These are phyloP conservation scores for Boletellus dicymbophilus DNA, from an alignment of 1,284 basidiomycete genomes.

Conservation along the genomic window DNA sequence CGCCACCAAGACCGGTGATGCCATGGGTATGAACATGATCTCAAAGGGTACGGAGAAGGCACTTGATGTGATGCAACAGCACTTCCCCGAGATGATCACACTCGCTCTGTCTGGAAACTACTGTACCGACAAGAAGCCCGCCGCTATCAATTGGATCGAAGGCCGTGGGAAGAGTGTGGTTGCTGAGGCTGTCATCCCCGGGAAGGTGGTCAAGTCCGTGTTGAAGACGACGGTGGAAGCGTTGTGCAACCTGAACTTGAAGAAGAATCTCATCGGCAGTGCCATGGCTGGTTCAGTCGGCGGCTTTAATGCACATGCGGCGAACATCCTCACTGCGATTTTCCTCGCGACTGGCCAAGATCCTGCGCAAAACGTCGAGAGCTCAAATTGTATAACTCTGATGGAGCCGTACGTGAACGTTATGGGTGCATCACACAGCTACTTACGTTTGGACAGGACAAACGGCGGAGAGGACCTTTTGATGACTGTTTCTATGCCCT, in stretches of 20 bases:
- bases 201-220: conserved; percentile 85
- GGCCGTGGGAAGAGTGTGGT: conserved; percentile 98
- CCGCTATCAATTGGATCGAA: conserved; percentile 99
- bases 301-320: conserved; percentile 98
- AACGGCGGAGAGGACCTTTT: conserved; percentile 92
- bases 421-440: neutral
- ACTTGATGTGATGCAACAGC: conserved; percentile 75
- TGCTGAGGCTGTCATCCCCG: conserved; percentile 93
- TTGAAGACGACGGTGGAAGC: conserved; percentile 95
- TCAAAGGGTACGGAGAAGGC: conserved; percentile 96
- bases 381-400: conserved; percentile 96
- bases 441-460: conserved; percentile 47
- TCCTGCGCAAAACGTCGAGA: conserved; percentile 99
- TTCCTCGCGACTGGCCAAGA: conserved; percentile 98
- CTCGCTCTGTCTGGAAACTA: conserved; percentile 97
- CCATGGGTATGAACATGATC: conserved; percentile 99
- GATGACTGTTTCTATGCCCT: conserved; percentile 93
- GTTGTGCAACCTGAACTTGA: conserved; percentile 90
- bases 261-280: conserved; percentile 98
- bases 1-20: conserved; percentile 94
- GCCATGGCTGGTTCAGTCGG: conserved; percentile 98
- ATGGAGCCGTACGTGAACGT: conserved; percentile 88
- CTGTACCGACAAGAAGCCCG: conserved; percentile 99
- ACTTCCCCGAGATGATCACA: conserved; percentile 95
- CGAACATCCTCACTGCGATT: conserved; percentile 96